Evolutionary conservation across 441 rosid genomes (phyloP).

Genomic region (Codiaeum variegatum): DNA sequence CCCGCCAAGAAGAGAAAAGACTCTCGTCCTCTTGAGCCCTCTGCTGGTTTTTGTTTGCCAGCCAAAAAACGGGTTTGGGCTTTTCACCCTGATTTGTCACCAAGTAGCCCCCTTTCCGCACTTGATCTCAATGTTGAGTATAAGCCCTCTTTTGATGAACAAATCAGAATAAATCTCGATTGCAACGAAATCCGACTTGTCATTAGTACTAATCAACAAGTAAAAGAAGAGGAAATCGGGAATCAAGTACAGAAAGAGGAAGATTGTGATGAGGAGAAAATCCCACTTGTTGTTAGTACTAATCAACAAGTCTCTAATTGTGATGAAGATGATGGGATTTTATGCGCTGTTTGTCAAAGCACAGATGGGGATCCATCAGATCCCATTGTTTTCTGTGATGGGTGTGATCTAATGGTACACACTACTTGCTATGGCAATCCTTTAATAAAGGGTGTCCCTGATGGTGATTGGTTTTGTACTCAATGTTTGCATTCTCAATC

Average conservation of each 20-base stretch:
- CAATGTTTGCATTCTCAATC: constrained; percentile 38
- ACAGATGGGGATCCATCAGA: constrained; percentile 85
- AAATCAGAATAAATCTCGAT: constrained; percentile 5
- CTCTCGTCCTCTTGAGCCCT: constrained; percentile 29
- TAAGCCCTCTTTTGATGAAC: constrained; percentile 34
- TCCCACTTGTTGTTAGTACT: no score
- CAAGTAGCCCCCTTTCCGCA: constrained; percentile 39
- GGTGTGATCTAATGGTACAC: constrained; percentile 91
- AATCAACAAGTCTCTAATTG: no score
- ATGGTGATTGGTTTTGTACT: constrained; percentile 85
- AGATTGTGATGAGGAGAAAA: constrained; percentile 21
- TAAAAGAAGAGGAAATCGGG: neutral
- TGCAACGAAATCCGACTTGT: constrained; percentile 16
- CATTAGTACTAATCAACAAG: neutral
- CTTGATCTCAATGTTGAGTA: constrained; percentile 66
- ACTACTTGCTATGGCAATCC: constrained; percentile 86
- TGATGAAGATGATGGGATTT: constrained; percentile 67
- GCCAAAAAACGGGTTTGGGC: constrained; percentile 84
- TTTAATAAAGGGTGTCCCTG: constrained; percentile 59
- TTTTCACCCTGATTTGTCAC: constrained; percentile 43
- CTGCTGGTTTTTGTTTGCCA: constrained; percentile 43
- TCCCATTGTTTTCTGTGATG: constrained; percentile 91
- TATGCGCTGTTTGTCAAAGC: constrained; percentile 78
- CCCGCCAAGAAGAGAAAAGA: constrained; percentile 81
- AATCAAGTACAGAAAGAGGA: constrained; percentile 26